These are phyloP conservation scores for Porphyrellus cyaneotinctus DNA, from an alignment of 768 basidiomycete species.

Conservation along the genomic window DNA sequence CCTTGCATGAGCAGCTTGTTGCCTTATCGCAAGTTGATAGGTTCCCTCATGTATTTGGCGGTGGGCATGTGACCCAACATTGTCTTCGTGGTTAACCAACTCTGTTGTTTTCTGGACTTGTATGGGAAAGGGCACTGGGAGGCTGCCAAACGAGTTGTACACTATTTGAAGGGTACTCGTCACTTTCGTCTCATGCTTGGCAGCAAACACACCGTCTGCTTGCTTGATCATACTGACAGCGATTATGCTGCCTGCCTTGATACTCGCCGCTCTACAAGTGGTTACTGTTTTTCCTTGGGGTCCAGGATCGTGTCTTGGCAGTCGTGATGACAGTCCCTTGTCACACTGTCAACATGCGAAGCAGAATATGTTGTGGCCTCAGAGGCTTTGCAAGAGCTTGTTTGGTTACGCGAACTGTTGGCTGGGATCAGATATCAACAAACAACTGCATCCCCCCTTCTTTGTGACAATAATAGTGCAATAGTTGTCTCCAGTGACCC, in stretches of 20 bases:
- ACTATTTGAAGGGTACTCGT: too few species aligned
- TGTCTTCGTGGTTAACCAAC: neutral
- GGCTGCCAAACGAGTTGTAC: conserved; percentile 7
- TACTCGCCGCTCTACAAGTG: neutral
- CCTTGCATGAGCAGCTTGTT: conserved; percentile 6
- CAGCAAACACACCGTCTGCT: too few species aligned
- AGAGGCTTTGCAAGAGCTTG: neutral
- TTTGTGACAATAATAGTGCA: neutral
- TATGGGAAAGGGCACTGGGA: conserved; percentile 10
- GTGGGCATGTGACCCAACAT: conserved; percentile 11
- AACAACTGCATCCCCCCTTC: neutral
- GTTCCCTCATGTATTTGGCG: conserved; percentile 23
- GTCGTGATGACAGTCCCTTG: neutral
- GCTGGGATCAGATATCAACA: neutral
- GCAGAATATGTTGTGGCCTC: neutral
- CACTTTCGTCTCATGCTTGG: too few species aligned
- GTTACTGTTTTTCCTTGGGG: neutral
- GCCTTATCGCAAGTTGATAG: conserved; percentile 21
- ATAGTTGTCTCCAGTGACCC: neutral
- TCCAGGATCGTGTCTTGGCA: neutral
- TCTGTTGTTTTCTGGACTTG: conserved; percentile 9
- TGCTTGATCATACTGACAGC: neutral
- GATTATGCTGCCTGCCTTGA: neutral
- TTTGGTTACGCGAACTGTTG: neutral
- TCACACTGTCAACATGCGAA: neutral